phyloP scores from a whole-genome alignment of 768 basidiomycete species.

The Pisolithus albus region DNA sequence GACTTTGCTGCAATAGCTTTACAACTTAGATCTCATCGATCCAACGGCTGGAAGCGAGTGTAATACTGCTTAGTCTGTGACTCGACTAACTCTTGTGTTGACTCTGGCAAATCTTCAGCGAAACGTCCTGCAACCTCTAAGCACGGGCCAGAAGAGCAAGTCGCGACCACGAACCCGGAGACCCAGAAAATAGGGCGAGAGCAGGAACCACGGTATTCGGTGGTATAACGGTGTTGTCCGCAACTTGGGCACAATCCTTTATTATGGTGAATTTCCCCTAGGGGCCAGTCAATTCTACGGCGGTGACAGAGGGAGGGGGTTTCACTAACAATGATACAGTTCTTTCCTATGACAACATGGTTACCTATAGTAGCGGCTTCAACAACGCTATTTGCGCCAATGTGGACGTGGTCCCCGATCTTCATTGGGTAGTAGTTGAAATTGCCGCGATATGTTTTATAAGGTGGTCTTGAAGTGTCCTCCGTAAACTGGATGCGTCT shows the following conservation, averaged over 20 bases:
- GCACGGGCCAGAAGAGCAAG: neutral
- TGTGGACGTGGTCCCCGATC: conserved; percentile 91
- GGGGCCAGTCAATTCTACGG: neutral
- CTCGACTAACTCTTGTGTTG: conserved; percentile 89
- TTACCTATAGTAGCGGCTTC: conserved; percentile 95
- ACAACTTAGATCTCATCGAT: conserved; percentile 21
- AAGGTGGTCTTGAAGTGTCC: conserved; percentile 54
- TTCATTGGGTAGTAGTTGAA: conserved; percentile 99
- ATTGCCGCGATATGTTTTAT: conserved; percentile 83
- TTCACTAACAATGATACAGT: conserved; percentile 80
- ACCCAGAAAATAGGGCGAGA: conserved; percentile 76
- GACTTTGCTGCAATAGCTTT: too few relatives aligned
- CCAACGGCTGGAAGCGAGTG: conserved; percentile 67
- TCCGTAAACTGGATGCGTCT: neutral
- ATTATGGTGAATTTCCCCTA: conserved; percentile 96
- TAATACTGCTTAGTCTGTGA: conserved; percentile 81
- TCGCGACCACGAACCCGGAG: conserved; percentile 58
- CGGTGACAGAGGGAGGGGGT: conserved; percentile 1
- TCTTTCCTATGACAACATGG: conserved; percentile 91
- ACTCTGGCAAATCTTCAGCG: conserved; percentile 81
- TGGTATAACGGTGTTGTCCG: conserved; percentile 84
- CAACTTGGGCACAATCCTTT: conserved; percentile 89
- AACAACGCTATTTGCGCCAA: conserved; percentile 81
- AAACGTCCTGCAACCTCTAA: conserved; percentile 54
- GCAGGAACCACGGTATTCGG: conserved; percentile 92